These are phyloP conservation scores for Ziziphus jujuba DNA, from an alignment of 306 rosid genomes.

Conservation along the genomic window DNA sequence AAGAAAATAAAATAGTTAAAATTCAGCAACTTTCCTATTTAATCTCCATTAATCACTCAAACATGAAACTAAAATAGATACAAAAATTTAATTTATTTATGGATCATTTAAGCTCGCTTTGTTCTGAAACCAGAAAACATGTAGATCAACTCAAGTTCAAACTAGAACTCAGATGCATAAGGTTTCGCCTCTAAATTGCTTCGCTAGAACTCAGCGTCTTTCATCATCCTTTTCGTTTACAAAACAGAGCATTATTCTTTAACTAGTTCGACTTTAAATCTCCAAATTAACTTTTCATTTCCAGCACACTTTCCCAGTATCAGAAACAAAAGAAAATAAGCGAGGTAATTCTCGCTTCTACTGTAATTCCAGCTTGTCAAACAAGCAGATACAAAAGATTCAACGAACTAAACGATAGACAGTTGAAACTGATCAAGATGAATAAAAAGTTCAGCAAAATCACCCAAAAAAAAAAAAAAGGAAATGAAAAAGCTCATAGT, in stretches of 20 bases:
- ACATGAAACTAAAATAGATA: neutral
- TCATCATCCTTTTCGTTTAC: neutral
- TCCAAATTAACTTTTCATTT: neutral
- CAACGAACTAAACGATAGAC: neutral
- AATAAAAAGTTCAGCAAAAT: neutral
- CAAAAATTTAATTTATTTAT: neutral
- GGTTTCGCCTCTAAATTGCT: neutral
- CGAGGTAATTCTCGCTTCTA: neutral
- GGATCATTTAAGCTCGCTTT: neutral
- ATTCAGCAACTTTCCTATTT: neutral
- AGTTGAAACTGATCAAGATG: neutral
- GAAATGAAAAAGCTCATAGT: neutral
- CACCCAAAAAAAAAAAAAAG: no score
- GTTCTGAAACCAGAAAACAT: neutral
- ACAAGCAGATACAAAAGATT: neutral
- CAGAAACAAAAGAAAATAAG: neutral
- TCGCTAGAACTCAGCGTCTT: no score
- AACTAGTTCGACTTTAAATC: neutral
- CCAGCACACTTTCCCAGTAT: neutral
- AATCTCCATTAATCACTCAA: constrained; percentile 2
- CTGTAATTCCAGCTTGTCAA: neutral
- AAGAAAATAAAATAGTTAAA: neutral
- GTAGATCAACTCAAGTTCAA: neutral
- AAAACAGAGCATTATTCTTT: neutral
- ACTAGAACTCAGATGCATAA: neutral